Percentiles rank a stretch among this genome's conserved stretches.
Evolutionary conservation across 108 stramenopile species (phyloP).

Genomic region (Pseudonitzschia multistriata): DNA sequence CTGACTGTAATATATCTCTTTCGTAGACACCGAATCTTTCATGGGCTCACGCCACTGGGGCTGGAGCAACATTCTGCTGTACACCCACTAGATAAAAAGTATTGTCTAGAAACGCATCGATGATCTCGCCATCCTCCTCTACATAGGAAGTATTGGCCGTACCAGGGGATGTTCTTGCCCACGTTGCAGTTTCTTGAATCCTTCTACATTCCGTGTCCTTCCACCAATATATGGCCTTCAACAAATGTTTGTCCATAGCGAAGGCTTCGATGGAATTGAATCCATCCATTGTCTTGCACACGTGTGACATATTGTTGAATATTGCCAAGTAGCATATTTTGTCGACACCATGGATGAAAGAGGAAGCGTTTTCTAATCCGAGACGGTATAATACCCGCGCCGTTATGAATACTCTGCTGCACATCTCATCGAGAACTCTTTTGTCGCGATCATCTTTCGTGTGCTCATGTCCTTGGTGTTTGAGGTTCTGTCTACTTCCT

Average conservation of each 20-base stretch:
- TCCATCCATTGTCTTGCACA: conserved; percentile 1
- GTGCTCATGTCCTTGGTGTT: background rate
- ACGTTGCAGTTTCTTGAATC: background rate
- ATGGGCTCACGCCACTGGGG: background rate
- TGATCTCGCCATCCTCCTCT: background rate
- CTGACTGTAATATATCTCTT: no score
- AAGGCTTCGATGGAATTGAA: background rate
- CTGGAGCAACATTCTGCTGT: background rate
- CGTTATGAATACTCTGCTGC: background rate
- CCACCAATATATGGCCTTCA: background rate
- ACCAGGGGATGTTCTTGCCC: background rate
- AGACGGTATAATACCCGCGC: background rate
- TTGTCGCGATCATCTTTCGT: background rate
- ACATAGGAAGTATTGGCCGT: background rate
- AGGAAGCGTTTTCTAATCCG: background rate
- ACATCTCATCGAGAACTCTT: background rate
- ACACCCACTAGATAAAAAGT: conserved; percentile 6
- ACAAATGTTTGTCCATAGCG: background rate
- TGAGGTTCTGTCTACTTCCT: background rate
- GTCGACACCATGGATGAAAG: background rate
- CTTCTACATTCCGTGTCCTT: background rate
- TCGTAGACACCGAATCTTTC: no score
- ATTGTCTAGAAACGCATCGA: conserved; percentile 5
- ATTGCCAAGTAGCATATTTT: background rate
- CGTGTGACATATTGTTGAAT: conserved; percentile 2